Evolutionary conservation across 2,329 filamentous ascomycete species (phyloP), one percentile per base, ranked within the genome.

Genomic region (Sporothrix variecibatus): DNA sequence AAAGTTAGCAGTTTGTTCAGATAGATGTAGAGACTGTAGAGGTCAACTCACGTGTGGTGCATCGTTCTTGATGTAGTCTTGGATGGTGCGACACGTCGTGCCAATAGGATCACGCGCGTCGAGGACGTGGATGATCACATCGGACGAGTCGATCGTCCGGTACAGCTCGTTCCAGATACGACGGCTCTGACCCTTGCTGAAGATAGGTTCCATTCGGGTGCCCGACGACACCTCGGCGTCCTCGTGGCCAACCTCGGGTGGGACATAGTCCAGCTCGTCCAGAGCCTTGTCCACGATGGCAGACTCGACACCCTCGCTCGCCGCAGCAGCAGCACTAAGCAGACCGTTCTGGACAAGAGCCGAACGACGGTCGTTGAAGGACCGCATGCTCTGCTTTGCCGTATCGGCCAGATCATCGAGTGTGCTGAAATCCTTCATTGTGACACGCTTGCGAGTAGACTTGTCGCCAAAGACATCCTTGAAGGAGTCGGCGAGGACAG

Each of bases 51-150:
- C 77, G 83, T 99, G 96, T 8, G 95, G 94, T 20, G 95, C 95
- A 81, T 99, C 96, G 77, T 96, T 93, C 76, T 89, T 90, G 68
- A 99, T 91, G 81, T 98, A 98, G 81, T 98, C 97, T 81, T 99
- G 93, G 31, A 97, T 91, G 78, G 93, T 94, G 40, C 91, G 89
- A 85, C 96, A 99, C 73, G 96, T 89, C 20, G 96, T 98, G 46
- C 96, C 96, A 12, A 95, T 84, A 2, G 94, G 95, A 82, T 97
- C 94, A 83, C 94, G 88, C 56, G 95, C 94, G 82, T 98, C 95
- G 0, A 97, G 85, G 17, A 97, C 93, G 80, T 98, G 96, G n/a
- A 99, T 92, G 64, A 99, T 90, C 49, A 99, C 95, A 82, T 99
- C 96, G 11, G 93, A 96, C 2, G 94, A 97, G 83, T 98, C 95